Base-by-base conservation (phyloP, 1,284 basidiomycete genomes). In the Rhizoctonia solani region DNA sequence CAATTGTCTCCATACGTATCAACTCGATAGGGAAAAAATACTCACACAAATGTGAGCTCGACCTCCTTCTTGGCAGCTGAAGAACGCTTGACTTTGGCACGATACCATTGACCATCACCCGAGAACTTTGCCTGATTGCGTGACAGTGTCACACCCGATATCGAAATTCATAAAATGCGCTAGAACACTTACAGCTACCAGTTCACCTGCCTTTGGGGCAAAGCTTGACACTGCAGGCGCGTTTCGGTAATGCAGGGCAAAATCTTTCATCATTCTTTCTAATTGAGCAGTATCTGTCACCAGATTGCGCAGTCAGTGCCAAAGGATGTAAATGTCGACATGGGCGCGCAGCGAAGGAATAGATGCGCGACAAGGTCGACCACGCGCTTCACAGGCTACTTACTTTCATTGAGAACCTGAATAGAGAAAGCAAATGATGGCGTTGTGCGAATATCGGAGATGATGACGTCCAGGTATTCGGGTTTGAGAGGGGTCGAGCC, bases 251-350 rank as follows among this genome's bases (percentile, higher is more conserved):
- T 94, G 87, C 41, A 90, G 75, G 1, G 92, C 89, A 74, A 99
- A 95, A 70, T 98, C 95, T 55, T 82, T 82, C 96, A 98, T 98
- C 70, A 99, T 83, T 76, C 89, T 89, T 74, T 98, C 95, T 67
- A 99, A 81, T 14, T 90, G 87, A 5, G 89, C 90, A 67, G 95
- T 94, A 67, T 88, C 90, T 92, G 70, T 6, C 32, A 46, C 44
- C 44, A n/a, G n/a, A 21, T 19, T 50, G 32, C 21, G n/a, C 34
- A 50, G 27, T 29, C 23, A 46, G 32, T 13, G 37, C 54, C 21
- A 23, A 29, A 13, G 30, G 29, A 27, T 25, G 42, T 61, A 13
- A 50, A 46, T 25, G 37, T 6, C 21, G 14, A 25, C n/a, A 49
- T 61, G 29, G 25, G 37, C 50, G 46, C 56, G 56, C 37, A 52